Evolutionary conservation across 1,284 basidiomycete genomes (phyloP), one percentile per base, ranked within the genome.

Genomic region (Inonotus obliquus): DNA sequence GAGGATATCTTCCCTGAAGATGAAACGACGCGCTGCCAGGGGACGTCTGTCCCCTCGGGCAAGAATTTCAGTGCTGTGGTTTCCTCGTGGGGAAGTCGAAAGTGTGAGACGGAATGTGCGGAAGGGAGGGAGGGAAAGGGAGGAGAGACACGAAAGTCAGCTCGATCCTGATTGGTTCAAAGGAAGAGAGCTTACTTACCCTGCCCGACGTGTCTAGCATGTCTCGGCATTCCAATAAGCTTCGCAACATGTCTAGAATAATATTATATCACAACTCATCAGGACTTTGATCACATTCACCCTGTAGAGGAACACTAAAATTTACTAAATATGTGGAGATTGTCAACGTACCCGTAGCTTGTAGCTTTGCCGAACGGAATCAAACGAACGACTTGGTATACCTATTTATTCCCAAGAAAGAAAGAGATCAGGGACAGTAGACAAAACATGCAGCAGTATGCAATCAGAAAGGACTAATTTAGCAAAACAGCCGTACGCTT

Each of bases 131-230:
- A 11, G 14, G n/a, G 49, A 62, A 25, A 54, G 9, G 9, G 32
- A 32, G 32, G 32, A 32, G 32, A 47, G 19, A 49, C 25, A 38
- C 9, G 27, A 32, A 45, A 55, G 37, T 21, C 38, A 32, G 32
- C 32, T 32, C 32, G n/a, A 49, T 49, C 27, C 10, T 49, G 48
- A 49, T 17, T 45, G 13, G 17, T 45, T 14, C 5, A 49, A 23
- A 7, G 48, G 27, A 23, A 1, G 25, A n/a, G 39, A 23, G 25
- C 11, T 29, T 11, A 67, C 78, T 63, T 65, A 91, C 92, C 87
- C 82, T 93, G 90, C 1, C 92, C 92, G 38, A 94, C 92, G 69
- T 92, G 91, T 63, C 92, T 79, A 0, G 92, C 85, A 74, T 94
- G 85, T 21, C 78, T 80, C 0, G 92, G 92, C 83, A 91, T 92